Conservation (phyloP, 2,329 filamentous ascomycete species). For the Hirsutella rhossiliensis region DNA sequence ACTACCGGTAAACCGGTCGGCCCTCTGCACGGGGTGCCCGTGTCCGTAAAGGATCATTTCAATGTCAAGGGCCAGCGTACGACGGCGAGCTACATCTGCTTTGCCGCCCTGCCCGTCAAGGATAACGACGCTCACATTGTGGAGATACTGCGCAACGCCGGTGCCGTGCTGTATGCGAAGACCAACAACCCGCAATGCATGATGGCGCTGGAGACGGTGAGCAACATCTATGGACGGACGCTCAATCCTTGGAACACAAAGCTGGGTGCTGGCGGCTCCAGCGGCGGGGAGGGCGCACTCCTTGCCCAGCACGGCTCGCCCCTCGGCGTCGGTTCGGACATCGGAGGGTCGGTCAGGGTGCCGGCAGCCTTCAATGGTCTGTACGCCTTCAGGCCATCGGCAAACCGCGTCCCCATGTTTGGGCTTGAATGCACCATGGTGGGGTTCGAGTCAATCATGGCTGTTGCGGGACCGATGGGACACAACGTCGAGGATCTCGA, state of each 20-base stretch:
- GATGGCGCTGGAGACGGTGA: slow-evolving; percentile 44
- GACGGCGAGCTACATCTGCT: slow-evolving; percentile 12
- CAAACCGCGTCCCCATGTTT: slow-evolving; percentile 15
- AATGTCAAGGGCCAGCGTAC: slow-evolving; percentile 4
- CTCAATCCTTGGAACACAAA: slow-evolving; percentile 51
- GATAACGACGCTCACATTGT: slow-evolving; percentile 3
- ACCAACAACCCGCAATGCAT: slow-evolving; percentile 55
- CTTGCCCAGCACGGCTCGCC: slow-evolving; percentile 27
- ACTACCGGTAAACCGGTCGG: slow-evolving; percentile 5
- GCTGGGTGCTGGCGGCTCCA: slow-evolving; percentile 50
- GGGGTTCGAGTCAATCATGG: slow-evolving; percentile 22
- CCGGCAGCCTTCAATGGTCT: slow-evolving; percentile 23
- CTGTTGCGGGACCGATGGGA: slow-evolving; percentile 20
- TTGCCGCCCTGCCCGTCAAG: slow-evolving; percentile 15
- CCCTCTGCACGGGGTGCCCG: slow-evolving; percentile 49
- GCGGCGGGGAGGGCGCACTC: slow-evolving; percentile 41
- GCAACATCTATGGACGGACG: slow-evolving; percentile 50
- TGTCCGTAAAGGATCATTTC: slow-evolving; percentile 20
- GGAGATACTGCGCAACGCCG: slow-evolving; percentile 3
- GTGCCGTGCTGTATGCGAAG: slow-evolving; percentile 44
- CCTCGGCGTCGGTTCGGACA: slow-evolving; percentile 28
- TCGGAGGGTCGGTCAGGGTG: slow-evolving; percentile 26
- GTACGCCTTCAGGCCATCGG: slow-evolving; percentile 22
- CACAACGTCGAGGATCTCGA: slow-evolving; percentile 21
- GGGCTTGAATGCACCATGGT: slow-evolving; percentile 15